These are phyloP conservation scores for Cocos nucifera DNA, from an alignment of 176 grass and related monocot species.

Conservation along the genomic window DNA sequence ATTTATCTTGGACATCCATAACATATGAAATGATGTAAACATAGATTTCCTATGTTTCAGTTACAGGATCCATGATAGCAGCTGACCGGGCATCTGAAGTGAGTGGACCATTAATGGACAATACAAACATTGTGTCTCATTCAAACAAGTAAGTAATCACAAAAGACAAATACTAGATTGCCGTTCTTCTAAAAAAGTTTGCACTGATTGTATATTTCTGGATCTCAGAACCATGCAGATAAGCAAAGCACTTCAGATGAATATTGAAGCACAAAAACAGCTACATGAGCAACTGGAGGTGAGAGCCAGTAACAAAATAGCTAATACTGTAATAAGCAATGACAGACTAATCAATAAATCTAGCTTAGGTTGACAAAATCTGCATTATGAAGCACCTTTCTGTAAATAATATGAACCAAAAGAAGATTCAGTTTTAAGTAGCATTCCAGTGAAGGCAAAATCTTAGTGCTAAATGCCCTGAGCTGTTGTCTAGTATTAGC, in stretches of 20 bases:
- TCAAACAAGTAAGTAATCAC: constrained; percentile 64
- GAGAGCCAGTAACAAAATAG: constrained; percentile 1
- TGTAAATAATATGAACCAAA: no score
- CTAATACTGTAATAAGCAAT: no score
- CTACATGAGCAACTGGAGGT: constrained; percentile 92
- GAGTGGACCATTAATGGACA: constrained; percentile 33
- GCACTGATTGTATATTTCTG: constrained; percentile 29
- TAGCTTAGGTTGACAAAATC: no score
- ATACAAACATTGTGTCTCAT: constrained; percentile 45
- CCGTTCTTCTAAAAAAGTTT: constrained; percentile 18
- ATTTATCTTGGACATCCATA: no score
- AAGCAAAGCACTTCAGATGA: constrained; percentile 84
- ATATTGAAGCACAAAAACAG: constrained; percentile 88
- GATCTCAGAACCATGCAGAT: constrained; percentile 74
- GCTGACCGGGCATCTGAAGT: constrained; percentile 38
- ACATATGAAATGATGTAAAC: no score
- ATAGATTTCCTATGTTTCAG: constrained; percentile 27
- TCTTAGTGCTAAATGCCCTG: no score
- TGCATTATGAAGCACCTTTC: no score
- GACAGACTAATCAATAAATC: no score
- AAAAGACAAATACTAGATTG: constrained; percentile 23
- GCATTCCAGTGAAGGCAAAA: no score
- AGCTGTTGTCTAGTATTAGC: no score
- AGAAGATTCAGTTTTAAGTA: no score
- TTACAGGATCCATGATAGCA: constrained; percentile 32